Evolutionary conservation across 139 green algal genomes (phyloP), one percentile per base, ranked within the genome.

Genomic region (Edaphochlamys debaryana): DNA sequence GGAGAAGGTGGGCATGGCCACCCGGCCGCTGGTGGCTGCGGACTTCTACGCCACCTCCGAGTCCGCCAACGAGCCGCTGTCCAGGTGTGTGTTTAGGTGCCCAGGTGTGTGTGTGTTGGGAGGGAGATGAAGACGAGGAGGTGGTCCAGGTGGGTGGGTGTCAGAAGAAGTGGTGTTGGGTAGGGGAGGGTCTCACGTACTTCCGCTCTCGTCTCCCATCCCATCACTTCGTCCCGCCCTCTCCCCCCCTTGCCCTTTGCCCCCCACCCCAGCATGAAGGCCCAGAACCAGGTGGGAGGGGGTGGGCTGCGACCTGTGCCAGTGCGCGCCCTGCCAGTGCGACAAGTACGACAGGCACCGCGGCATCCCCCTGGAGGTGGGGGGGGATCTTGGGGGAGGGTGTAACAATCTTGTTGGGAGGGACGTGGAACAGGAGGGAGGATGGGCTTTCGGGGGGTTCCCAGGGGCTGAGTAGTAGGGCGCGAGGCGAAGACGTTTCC

Each of bases 1-100:
- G 76, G 80, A 85, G 68, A 88, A 88, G 62, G 84, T 88, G 48
- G 84, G 84, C 32, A 81, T 88, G 84, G 76, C 75, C 67, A 85
- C 68, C 17, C 76, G 80, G 45, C 68, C 67, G 60, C 45, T 68
- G 42, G 78, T 69, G 78, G 66, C 66, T 3, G 66, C 66, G 25
- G 78, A 84, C 52, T 77, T 77, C 67, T 77, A 68, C 23, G 78
- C 67, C 36, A 71, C 66, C 36, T 69, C 25, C 45, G 66, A 76
- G 48, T 36, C 36, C 27, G 66, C 40, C 38, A 38, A 11, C 4
- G 84, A 88, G 78, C 84, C 84, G 37, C n/a, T n/a, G n/a, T n/a
- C n/a, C n/a, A n/a, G n/a, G n/a, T n/a, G n/a, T n/a, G n/a, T n/a
- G n/a, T n/a, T n/a, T n/a, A n/a, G n/a, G n/a, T n/a, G n/a, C n/a